phyloP scores from a whole-genome alignment of 2,329 filamentous ascomycete species.

The Sclerotinia sclerotiorum region DNA sequence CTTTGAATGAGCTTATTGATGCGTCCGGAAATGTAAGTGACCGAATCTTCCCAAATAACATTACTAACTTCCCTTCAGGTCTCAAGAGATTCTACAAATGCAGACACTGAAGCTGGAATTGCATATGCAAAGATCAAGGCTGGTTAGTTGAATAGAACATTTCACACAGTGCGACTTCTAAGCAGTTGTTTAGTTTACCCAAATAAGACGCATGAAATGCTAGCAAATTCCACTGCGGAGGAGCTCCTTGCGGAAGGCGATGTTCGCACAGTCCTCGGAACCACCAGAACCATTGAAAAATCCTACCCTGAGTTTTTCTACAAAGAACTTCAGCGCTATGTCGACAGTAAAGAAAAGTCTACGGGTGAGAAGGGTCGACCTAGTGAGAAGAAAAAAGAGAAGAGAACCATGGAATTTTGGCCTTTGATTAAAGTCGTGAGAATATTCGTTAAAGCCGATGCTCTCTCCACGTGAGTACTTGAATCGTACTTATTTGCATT shows the following conservation, averaged over 20 bases:
- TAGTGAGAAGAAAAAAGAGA: slow-evolving; percentile 32
- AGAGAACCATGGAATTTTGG: slow-evolving; percentile 44
- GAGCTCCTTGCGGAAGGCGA: slow-evolving; percentile 33
- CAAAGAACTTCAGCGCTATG: slow-evolving; percentile 30
- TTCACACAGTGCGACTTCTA: slow-evolving; percentile 37
- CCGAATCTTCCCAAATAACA: too few species aligned
- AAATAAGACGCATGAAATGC: slow-evolving; percentile 42
- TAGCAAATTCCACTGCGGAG: slow-evolving; percentile 39
- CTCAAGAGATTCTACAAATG: slow-evolving; percentile 31
- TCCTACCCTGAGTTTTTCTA: slow-evolving; percentile 29
- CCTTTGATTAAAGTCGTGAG: slow-evolving; percentile 44
- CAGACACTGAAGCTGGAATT: slow-evolving; percentile 43
- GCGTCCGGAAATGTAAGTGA: slow-evolving; percentile 35
- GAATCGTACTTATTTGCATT: background rate
- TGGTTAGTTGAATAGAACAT: slow-evolving; percentile 28
- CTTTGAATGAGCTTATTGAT: slow-evolving; percentile 27
- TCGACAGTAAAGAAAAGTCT: slow-evolving; percentile 35
- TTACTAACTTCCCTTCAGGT: slow-evolving; percentile 37
- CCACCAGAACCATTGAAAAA: slow-evolving; percentile 28
- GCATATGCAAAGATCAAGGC: slow-evolving; percentile 53
- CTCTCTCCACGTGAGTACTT: slow-evolving; percentile 41
- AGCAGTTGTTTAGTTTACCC: slow-evolving; percentile 43
- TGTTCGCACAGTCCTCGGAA: slow-evolving; percentile 30
- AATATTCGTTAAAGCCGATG: slow-evolving; percentile 48
- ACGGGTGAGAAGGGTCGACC: slow-evolving; percentile 43